Conservation (phyloP, 352 stramenopile species). For the Peronospora tabacina region DNA sequence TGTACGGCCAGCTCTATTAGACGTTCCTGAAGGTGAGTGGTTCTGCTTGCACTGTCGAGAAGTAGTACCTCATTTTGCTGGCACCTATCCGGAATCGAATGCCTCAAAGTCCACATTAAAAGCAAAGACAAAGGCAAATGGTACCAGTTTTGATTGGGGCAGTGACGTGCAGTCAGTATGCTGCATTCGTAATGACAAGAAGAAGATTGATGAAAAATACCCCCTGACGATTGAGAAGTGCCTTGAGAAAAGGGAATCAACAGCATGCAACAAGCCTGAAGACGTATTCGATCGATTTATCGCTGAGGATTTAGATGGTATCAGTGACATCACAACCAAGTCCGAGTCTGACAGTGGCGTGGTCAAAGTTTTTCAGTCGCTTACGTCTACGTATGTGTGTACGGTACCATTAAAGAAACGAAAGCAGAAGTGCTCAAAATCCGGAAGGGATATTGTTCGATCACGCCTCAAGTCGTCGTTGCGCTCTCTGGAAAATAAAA, state of each 20-base stretch:
- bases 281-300: background rate
- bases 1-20: slow-evolving; percentile 54
- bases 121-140: slow-evolving; percentile 13
- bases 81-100: background rate
- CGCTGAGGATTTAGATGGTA: slow-evolving; percentile 3
- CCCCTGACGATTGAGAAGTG: slow-evolving; percentile 1
- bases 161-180: slow-evolving; percentile 3
- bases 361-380: slow-evolving; percentile 13
- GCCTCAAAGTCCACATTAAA: slow-evolving; percentile 3
- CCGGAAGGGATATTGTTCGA: background rate
- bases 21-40: slow-evolving; percentile 64
- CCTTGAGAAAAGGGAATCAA: background rate
- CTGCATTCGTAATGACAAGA: background rate
- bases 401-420: slow-evolving; percentile 5
- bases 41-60: slow-evolving; percentile 47
- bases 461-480: slow-evolving; percentile 10
- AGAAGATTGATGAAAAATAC: slow-evolving; percentile 5
- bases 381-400: slow-evolving; percentile 6
- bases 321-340: slow-evolving; percentile 26
- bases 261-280: background rate
- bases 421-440: slow-evolving; percentile 10
- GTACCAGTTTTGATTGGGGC: slow-evolving; percentile 6
- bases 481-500: slow-evolving; percentile 18
- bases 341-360: slow-evolving; percentile 25
- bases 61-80: background rate